Conservation (phyloP, 345 rosid genomes). For the Hevea brasiliensis region DNA sequence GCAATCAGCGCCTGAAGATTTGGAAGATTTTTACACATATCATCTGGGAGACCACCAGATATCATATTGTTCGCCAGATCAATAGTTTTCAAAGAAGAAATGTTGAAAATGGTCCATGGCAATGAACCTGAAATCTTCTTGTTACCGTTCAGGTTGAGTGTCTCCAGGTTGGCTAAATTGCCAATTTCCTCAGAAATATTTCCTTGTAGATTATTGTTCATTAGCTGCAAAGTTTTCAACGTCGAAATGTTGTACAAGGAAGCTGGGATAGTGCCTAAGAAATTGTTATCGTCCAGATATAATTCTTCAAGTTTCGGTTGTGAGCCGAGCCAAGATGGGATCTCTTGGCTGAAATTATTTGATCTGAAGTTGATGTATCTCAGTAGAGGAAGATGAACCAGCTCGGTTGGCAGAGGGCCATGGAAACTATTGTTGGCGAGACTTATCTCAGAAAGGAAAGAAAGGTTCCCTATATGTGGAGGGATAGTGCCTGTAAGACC, state of each 20-base stretch:
- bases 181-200: too few species aligned
- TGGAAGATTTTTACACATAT: not conserved
- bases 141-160: too few species aligned
- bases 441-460: not conserved
- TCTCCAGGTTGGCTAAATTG: too few species aligned
- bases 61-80: not conserved
- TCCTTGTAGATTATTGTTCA: too few species aligned
- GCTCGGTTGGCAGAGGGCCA: not conserved
- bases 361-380: not conserved
- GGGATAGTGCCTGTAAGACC: conserved; percentile 25
- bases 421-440: conserved; percentile 16
- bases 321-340: conserved; percentile 4
- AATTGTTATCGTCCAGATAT: too few species aligned
- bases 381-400: not conserved
- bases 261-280: too few species aligned
- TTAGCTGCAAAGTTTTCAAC: too few species aligned
- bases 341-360: conserved; percentile 1
- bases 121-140: too few species aligned
- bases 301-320: too few species aligned
- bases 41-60: not conserved
- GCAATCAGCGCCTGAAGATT: not conserved
- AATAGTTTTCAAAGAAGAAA: not conserved
- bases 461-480: conserved; percentile 19
- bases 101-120: conserved; percentile 2
- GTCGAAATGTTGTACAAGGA: too few species aligned